Conservation (phyloP, 495 filamentous ascomycete genomes). For the Lasiosphaeria miniovina region DNA sequence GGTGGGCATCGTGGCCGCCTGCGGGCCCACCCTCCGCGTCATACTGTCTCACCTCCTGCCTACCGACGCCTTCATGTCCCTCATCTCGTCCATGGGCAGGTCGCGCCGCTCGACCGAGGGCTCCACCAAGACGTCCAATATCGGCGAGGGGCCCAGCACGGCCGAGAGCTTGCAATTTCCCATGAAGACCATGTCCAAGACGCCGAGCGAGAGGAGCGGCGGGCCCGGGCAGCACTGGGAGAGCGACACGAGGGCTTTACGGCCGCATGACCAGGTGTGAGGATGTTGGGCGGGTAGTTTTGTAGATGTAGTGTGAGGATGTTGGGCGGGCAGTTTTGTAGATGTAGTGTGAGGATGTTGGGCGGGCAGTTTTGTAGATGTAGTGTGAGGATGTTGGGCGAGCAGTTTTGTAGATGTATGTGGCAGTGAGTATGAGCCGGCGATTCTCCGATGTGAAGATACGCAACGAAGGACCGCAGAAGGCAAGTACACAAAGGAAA, state of each 20-base stretch:
- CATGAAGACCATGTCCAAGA: background rate
- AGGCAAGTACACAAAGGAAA: too few species aligned
- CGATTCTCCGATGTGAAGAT: too few species aligned
- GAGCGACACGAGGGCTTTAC: background rate
- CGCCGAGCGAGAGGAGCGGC: background rate
- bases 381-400: too few species aligned
- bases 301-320: background rate
- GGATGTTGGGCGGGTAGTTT: background rate
- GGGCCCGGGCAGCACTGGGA: background rate
- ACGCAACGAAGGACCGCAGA: too few species aligned
- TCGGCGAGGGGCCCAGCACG: background rate
- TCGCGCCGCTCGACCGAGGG: background rate
- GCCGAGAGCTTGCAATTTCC: background rate
- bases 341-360: background rate
- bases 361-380: too few species aligned
- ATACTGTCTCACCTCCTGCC: slow-evolving; percentile 13
- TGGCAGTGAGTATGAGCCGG: too few species aligned
- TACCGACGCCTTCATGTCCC: slow-evolving; percentile 9
- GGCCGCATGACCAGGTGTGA: background rate
- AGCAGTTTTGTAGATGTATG: too few species aligned
- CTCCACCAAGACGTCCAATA: background rate
- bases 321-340: background rate
- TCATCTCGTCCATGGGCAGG: slow-evolving; percentile 10
- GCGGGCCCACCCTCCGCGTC: slow-evolving; percentile 14
- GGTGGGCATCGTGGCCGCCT: slow-evolving; percentile 24